Conservation (phyloP, 805 yeast genomes). For the Candida chauliodis region DNA sequence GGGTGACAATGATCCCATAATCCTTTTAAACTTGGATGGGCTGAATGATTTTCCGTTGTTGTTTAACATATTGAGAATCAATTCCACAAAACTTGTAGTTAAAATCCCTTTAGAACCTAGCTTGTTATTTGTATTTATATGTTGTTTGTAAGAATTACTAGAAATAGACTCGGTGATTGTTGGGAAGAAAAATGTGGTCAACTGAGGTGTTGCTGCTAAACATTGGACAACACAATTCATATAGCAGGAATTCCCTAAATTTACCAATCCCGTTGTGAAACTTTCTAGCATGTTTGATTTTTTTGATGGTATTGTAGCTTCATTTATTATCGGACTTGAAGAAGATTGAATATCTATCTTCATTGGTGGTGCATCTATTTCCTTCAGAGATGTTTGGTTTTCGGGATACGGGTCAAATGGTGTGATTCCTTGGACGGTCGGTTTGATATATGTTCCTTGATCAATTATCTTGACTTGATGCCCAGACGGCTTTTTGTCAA, state of each 20-base stretch:
- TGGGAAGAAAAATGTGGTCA: conserved; percentile 58
- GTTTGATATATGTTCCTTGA: conserved; percentile 3
- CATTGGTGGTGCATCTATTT: not conserved
- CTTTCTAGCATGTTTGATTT: conserved; percentile 20
- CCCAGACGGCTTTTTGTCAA: conserved; percentile 5
- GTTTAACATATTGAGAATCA: conserved; percentile 52
- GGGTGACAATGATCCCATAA: conserved; percentile 64
- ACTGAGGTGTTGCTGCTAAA: conserved; percentile 64
- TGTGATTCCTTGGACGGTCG: not conserved
- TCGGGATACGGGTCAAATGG: not conserved
- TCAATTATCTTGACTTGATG: not conserved
- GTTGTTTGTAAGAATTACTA: conserved; percentile 53
- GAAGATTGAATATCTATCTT: not conserved
- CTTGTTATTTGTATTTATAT: conserved; percentile 67
- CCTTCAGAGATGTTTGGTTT: not conserved
- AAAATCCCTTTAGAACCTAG: conserved; percentile 80
- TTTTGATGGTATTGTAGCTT: conserved; percentile 10
- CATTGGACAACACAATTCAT: conserved; percentile 92
- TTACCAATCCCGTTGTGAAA: conserved; percentile 67
- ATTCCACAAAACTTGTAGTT: conserved; percentile 62
- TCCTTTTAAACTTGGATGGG: conserved; percentile 63
- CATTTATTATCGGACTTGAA: conserved; percentile 1
- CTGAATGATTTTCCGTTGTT: conserved; percentile 47
- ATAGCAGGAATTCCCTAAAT: conserved; percentile 89
- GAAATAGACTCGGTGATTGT: conserved; percentile 19